Evolutionary conservation across 305 asterid species (phyloP).

Genomic region (Vinca major): DNA sequence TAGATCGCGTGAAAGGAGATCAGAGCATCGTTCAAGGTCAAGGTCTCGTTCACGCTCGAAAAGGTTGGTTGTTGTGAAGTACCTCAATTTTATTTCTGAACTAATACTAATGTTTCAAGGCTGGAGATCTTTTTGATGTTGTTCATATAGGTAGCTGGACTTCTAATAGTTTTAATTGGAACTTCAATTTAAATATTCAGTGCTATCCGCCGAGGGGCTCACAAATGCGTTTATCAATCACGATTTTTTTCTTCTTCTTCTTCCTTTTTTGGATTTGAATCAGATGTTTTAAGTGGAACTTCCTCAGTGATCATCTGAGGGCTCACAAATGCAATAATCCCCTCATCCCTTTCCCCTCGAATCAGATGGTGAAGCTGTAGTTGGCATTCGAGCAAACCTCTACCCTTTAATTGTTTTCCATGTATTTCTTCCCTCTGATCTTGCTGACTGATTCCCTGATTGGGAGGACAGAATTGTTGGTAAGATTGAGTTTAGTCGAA

Average conservation of each 20-base stretch:
- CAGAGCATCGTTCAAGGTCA: constrained; percentile 73
- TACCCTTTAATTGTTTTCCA: background rate
- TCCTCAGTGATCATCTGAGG: too few species aligned
- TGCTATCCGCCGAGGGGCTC: background rate
- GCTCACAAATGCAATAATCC: too few species aligned
- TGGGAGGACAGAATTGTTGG: background rate
- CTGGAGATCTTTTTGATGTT: background rate
- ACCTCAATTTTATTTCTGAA: background rate
- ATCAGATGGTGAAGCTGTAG: constrained; percentile 4
- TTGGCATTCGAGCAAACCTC: background rate
- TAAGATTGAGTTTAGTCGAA: background rate
- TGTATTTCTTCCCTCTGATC: background rate
- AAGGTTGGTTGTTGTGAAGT: constrained; percentile 8
- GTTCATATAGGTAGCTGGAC: background rate
- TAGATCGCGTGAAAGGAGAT: constrained; percentile 54
- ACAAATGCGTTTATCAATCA: background rate
- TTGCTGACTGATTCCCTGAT: background rate
- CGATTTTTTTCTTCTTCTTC: background rate
- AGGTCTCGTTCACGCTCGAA: constrained; percentile 24
- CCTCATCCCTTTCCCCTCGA: background rate
- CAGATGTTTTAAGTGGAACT: too few species aligned
- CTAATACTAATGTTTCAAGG: background rate
- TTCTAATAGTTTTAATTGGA: background rate
- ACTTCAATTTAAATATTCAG: background rate
- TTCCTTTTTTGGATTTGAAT: too few species aligned